phyloP scores from a whole-genome alignment of 495 filamentous ascomycete species.

The Massariosphaeria phaeospora region DNA sequence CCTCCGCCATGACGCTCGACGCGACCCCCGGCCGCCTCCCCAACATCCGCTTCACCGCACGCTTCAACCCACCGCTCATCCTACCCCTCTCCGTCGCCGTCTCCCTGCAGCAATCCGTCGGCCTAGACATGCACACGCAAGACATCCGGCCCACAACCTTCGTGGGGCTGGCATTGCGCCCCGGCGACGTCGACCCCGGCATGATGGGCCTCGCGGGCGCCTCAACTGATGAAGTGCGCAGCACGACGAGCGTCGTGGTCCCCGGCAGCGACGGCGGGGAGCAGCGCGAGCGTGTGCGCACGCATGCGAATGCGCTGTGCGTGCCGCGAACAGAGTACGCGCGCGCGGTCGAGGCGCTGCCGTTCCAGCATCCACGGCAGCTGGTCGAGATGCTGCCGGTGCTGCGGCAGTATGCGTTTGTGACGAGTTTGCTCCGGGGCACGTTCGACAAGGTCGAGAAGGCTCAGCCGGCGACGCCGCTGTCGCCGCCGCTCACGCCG shows the following conservation, averaged over 20 bases:
- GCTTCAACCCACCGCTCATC: constrained; percentile 76
- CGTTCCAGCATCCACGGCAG: constrained; percentile 84
- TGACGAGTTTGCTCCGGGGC: constrained; percentile 31
- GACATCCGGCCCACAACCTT: constrained; percentile 57
- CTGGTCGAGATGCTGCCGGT: constrained; percentile 68
- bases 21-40: constrained; percentile 48
- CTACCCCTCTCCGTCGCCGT: constrained; percentile 63
- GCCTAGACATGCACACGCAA: constrained; percentile 50
- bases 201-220: constrained; percentile 41
- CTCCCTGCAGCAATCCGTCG: constrained; percentile 57
- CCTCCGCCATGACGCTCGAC: constrained; percentile 41
- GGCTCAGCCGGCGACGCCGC: neutral
- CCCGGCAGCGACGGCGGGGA: constrained; percentile 43
- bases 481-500: neutral
- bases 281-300: constrained; percentile 43
- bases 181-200: constrained; percentile 37
- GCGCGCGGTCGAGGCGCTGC: constrained; percentile 61
- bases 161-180: constrained; percentile 58
- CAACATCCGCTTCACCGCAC: constrained; percentile 75
- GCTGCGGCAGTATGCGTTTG: constrained; percentile 39
- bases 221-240: constrained; percentile 36
- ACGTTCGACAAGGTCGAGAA: constrained; percentile 11
- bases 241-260: constrained; percentile 37
- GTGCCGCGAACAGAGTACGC: constrained; percentile 66
- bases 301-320: constrained; percentile 65